Conservation (phyloP, 108 stramenopile genomes). For the Cyclotella choctawhatcheeana region DNA sequence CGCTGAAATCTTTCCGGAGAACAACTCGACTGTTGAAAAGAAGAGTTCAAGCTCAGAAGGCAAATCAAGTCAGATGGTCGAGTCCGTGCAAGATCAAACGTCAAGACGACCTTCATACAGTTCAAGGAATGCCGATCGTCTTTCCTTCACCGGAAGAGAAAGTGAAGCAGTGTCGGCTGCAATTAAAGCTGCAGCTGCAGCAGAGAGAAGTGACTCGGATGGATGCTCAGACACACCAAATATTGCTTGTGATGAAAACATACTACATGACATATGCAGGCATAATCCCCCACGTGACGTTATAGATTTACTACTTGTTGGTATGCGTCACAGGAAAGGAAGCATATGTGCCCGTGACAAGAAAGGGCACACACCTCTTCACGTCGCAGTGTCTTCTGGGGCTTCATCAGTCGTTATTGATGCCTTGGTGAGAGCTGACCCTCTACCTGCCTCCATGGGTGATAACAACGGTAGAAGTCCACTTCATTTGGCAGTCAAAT, state of each 20-base stretch:
- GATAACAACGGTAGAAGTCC: slow-evolving; percentile 34
- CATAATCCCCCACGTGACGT: slow-evolving; percentile 39
- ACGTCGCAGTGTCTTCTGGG: slow-evolving; percentile 45
- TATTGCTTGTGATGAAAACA: slow-evolving; percentile 21
- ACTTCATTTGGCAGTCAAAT: slow-evolving; percentile 34
- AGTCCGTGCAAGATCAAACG: not conserved
- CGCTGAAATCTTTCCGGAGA: slow-evolving; percentile 9
- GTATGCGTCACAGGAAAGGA: slow-evolving; percentile 19
- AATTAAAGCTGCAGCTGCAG: slow-evolving; percentile 22
- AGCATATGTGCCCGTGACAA: slow-evolving; percentile 30
- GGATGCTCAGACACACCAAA: slow-evolving; percentile 3
- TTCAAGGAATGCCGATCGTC: slow-evolving; percentile 27
- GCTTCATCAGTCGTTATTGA: slow-evolving; percentile 24
- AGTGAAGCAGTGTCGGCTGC: slow-evolving; percentile 37
- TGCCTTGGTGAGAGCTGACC: slow-evolving; percentile 34
- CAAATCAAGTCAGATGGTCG: not conserved
- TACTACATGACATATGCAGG: slow-evolving; percentile 40
- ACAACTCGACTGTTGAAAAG: not conserved
- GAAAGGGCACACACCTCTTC: slow-evolving; percentile 32
- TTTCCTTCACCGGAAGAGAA: slow-evolving; percentile 36
- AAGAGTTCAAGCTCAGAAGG: slow-evolving; percentile 1
- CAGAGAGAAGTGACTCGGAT: slow-evolving; percentile 15
- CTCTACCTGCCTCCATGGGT: slow-evolving; percentile 30
- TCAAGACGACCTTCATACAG: slow-evolving; percentile 38
- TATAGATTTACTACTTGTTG: slow-evolving; percentile 27